phyloP scores from a whole-genome alignment of 176 grass and related monocot genomes.

The Rhynchospora tenuis region DNA sequence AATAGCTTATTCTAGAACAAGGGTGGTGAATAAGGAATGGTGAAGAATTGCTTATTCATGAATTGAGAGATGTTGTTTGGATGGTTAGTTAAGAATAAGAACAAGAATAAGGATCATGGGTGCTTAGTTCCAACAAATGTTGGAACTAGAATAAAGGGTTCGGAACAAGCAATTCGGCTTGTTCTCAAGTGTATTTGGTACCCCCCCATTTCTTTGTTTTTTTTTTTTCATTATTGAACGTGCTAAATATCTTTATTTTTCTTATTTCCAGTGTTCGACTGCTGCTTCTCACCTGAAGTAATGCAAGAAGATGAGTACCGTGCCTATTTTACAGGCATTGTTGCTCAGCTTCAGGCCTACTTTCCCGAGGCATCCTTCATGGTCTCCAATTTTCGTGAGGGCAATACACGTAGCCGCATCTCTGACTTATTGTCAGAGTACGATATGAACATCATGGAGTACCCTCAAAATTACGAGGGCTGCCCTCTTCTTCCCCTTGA shows the following conservation, averaged over 20 bases:
- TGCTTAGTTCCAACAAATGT: too few species aligned
- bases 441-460: slow-evolving; percentile 94
- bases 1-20: too few species aligned
- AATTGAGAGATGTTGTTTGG: too few species aligned
- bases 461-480: slow-evolving; percentile 88
- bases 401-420: slow-evolving; percentile 68
- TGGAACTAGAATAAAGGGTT: too few species aligned
- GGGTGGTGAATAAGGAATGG: too few species aligned
- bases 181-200: too few species aligned
- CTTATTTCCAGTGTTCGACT: slow-evolving; percentile 83
- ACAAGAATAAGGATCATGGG: too few species aligned
- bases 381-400: slow-evolving; percentile 88
- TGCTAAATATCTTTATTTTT: background rate
- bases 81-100: too few species aligned
- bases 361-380: slow-evolving; percentile 84
- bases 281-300: slow-evolving; percentile 69
- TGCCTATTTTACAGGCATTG: slow-evolving; percentile 75
- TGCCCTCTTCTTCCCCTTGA: slow-evolving; percentile 85
- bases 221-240: background rate
- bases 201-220: background rate
- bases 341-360: slow-evolving; percentile 69
- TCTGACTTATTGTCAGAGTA: slow-evolving; percentile 93
- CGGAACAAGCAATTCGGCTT: too few species aligned
- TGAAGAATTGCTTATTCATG: too few species aligned
- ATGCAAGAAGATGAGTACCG: slow-evolving; percentile 66